Evolutionary conservation across 148 eudicot species (phyloP).

Genomic region (Amaranthus palmeri): DNA sequence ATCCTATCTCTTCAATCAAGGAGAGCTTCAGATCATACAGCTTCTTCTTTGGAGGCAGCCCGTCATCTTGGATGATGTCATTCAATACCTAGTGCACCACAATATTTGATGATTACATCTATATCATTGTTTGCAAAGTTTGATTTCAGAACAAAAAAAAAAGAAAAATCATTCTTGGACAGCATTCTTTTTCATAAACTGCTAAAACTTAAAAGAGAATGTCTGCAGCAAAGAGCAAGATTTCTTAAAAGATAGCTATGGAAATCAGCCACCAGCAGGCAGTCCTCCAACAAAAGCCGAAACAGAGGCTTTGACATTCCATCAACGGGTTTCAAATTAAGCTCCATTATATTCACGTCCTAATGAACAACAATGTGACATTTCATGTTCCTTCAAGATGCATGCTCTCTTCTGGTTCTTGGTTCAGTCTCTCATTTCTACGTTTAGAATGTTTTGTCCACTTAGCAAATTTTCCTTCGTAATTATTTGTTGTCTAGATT

Average conservation of each 20-base stretch:
- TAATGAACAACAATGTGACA: background rate
- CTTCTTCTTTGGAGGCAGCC: slow-evolving; percentile 72
- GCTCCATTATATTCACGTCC: background rate
- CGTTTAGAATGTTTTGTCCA: background rate
- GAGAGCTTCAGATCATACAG: slow-evolving; percentile 70
- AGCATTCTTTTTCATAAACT: background rate
- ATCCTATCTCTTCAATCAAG: slow-evolving; percentile 69
- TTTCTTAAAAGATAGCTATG: too few species aligned
- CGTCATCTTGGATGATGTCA: slow-evolving; percentile 64
- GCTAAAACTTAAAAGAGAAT: too few species aligned
- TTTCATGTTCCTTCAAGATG: background rate
- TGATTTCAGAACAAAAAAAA: background rate
- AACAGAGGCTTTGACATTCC: background rate
- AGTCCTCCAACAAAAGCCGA: background rate
- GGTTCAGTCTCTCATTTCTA: background rate
- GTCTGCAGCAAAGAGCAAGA: too few species aligned
- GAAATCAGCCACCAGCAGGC: too few species aligned
- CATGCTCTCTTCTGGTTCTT: background rate
- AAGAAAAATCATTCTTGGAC: background rate
- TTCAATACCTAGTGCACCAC: slow-evolving; percentile 49
- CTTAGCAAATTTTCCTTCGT: background rate
- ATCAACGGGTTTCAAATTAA: background rate
- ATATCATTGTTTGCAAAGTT: background rate
- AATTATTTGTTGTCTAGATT: too few species aligned
- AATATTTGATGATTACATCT: background rate